Base-by-base conservation (phyloP, 1,139 yeast species). In the Protomyces gravidus region DNA sequence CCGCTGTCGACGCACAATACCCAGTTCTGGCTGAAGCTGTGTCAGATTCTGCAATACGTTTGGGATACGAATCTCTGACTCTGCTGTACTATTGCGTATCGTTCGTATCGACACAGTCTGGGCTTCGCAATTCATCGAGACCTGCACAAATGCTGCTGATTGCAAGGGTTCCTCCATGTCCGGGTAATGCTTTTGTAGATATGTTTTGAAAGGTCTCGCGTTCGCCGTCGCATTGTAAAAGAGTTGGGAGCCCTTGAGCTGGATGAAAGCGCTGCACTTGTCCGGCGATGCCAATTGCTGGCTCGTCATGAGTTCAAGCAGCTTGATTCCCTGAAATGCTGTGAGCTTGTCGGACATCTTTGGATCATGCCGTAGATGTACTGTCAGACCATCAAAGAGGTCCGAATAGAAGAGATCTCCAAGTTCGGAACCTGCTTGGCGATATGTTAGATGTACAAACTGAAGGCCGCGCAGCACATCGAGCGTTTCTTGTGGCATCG, bases 381-480 rank as follows among this genome's bases (percentile, higher is more conserved):
- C 26, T 2, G 58, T 53, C 28, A 53, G 26, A 11, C 58, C 58
- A 11, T 21, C 32, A 7, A 36, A 36, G 15, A n/a, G 5, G 36
- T 53, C 58, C 3, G 47, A 15, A 9, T 32, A 53, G 51, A 53
- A 36, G 23, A 53, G 46, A 32, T 53, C 58, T 5, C 51, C 58
- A 5, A 33, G 36, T 5, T 21, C 15, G 9, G 25, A 11, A 11
- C 15, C 11, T 9, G 13, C 36, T 4, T 13, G 11, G 5, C 50
- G 32, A 25, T n/a, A 19, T 1, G 33, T 45, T 19, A 52, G 17
- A 6, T 48, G 57, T 9, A 52, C 4, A 21, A n/a, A 13, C 11
- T 25, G 25, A 11, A 45, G 9, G 6, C 33, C 45, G 5, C 30
- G 11, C 4, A 30, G 46, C 11, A 52, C n/a, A 7, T 30, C 45